Base-by-base conservation (phyloP, 805 yeast species). In the Kluyveromyces dobzhanskii region DNA sequence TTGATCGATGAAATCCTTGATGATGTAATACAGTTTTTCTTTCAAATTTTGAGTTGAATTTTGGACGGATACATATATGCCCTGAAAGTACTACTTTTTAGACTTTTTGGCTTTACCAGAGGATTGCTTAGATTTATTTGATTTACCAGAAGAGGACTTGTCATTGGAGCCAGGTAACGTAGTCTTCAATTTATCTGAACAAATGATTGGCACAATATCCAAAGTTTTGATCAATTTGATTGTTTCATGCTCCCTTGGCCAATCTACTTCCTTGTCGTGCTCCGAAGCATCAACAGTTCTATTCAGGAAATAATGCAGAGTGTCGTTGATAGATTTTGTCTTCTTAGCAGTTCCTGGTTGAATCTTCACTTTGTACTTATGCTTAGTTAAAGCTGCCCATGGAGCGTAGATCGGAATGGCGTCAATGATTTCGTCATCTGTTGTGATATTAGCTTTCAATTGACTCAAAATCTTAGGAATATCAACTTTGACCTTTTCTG, bases 361-460 rank as follows among this genome's bases (percentile, higher is more conserved):
- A 23, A 90, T 62, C 57, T 90, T 90, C 26, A 85, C 80, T 56
- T 86, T 86, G 62, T 84, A 87, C 52, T 83, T 79, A 58, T 71
- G 75, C 55, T 82, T 82, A 43, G 66, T 70, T 46, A 92, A 58
- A 0, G 97, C 71, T 10, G 74, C 61, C 95, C 96, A 92, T 2
- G 98, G 98, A 0, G 92, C 97, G 69, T 87, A 90, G 14, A 85
- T 78, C 1, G 96, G 94, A 10, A 90, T 72, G 5, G 83, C 76
- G 41, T 78, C 84, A 9, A 67, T 51, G 9, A 84, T 64, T 3
- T 52, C 62, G 52, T 84, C 94, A 1, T 65, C 69, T 12, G 48
- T 41, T 12, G 49, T 36, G 5, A 61, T 41, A 0, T 47, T 46
- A 12, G 64, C 54, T 12, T 56, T 54, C 19, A 66, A 30, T 41